Percentiles rank a stretch among this genome's conserved stretches.
Conservation (phyloP, 345 rosid species). For the Dovyalis caffra region DNA sequence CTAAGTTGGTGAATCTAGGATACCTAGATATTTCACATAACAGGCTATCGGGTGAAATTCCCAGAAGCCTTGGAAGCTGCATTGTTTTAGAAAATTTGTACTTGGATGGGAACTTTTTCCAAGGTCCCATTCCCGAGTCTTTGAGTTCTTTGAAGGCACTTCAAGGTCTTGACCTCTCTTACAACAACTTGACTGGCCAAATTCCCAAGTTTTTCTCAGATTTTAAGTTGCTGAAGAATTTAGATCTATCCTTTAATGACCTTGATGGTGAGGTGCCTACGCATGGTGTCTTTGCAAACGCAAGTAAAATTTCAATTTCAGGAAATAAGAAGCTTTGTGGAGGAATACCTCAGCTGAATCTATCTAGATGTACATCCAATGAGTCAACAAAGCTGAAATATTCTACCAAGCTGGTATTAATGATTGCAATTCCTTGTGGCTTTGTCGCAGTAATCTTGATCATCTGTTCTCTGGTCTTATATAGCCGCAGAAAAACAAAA, state of each 20-base stretch:
- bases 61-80: constrained; percentile 8
- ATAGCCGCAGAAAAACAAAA: neutral
- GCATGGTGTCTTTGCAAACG: constrained; percentile 8
- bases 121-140: constrained; percentile 12
- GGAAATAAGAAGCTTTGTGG: constrained; percentile 18
- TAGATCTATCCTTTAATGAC: constrained; percentile 14
- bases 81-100: neutral
- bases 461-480: neutral
- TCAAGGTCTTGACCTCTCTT: constrained; percentile 4
- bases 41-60: constrained; percentile 17
- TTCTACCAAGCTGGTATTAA: neutral
- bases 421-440: neutral
- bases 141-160: constrained; percentile 9
- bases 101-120: constrained; percentile 1
- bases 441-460: neutral
- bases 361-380: neutral
- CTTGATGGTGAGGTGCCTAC: constrained; percentile 15
- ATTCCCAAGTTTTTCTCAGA: constrained; percentile 3
- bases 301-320: neutral
- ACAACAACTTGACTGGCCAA: constrained; percentile 13
- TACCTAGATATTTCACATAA: neutral
- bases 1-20: neutral
- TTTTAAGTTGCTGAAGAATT: neutral
- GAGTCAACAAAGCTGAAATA: neutral
- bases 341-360: constrained; percentile 4